phyloP scores from a whole-genome alignment of 176 grass and related monocot genomes.

The Cymbopogon citratus region DNA sequence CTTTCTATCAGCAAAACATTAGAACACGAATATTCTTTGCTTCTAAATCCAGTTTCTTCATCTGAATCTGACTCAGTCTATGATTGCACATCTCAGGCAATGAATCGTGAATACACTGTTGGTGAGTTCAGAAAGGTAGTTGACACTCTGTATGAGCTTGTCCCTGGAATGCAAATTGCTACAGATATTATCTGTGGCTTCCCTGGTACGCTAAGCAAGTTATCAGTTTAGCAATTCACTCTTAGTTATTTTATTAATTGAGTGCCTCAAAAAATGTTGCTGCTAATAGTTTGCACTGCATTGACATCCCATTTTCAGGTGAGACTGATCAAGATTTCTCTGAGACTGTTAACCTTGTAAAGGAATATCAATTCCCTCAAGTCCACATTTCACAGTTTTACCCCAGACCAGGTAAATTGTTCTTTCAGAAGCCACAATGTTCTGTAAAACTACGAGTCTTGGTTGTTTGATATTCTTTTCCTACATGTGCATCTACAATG shows the following conservation, averaged over 20 bases:
- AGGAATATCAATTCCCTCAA: constrained; percentile 73
- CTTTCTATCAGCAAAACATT: neutral
- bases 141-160: constrained; percentile 77
- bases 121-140: constrained; percentile 78
- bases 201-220: constrained; percentile 52
- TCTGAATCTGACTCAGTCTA: neutral
- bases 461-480: neutral
- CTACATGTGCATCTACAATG: neutral
- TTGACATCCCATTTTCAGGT: constrained; percentile 37
- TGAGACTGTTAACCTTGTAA: constrained; percentile 80
- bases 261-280: neutral
- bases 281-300: constrained; percentile 4
- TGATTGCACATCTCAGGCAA: constrained; percentile 50
- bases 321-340: constrained; percentile 90
- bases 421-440: neutral
- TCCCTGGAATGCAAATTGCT: constrained; percentile 86
- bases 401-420: constrained; percentile 73
- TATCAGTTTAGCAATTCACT: constrained; percentile 1
- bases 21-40: neutral
- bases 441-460: neutral
- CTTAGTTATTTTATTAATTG: neutral
- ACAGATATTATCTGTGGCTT: constrained; percentile 98
- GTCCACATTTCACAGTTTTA: constrained; percentile 98
- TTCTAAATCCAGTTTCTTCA: neutral
- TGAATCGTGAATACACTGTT: constrained; percentile 90